These are phyloP conservation scores for Suillus brevipes DNA, from an alignment of 768 basidiomycete genomes.

Conservation along the genomic window DNA sequence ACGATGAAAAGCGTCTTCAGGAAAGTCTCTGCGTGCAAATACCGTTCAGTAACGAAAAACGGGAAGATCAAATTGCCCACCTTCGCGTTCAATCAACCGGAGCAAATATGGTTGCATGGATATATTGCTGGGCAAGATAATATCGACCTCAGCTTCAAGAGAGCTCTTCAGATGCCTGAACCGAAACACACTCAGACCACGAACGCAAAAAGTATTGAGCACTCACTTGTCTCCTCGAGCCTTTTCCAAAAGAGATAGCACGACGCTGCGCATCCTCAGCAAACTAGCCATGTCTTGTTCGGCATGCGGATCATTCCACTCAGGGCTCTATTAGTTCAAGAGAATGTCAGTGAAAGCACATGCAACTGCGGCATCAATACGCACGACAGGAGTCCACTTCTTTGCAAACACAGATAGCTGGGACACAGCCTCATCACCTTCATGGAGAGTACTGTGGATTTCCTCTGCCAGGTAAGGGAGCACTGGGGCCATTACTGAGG, in stretches of 20 bases:
- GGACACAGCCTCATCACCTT: slow-evolving; percentile 21
- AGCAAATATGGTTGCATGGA: slow-evolving; percentile 30
- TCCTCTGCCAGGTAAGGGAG: slow-evolving; percentile 92
- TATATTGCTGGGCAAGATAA: slow-evolving; percentile 50
- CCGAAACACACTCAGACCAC: slow-evolving; percentile 7
- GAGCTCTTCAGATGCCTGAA: slow-evolving; percentile 71
- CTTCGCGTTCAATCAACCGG: slow-evolving; percentile 47
- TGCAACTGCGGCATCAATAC: slow-evolving; percentile 23
- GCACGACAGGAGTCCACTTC: slow-evolving; percentile 69
- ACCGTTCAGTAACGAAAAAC: neutral
- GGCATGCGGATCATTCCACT: slow-evolving; percentile 63
- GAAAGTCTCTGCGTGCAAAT: slow-evolving; percentile 47
- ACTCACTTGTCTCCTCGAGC: slow-evolving; percentile 75
- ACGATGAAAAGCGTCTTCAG: slow-evolving; percentile 80
- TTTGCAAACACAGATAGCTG: slow-evolving; percentile 65
- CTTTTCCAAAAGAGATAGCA: slow-evolving; percentile 70
- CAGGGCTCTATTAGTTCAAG: slow-evolving; percentile 39
- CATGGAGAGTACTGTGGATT: slow-evolving; percentile 49
- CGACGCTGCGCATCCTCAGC: slow-evolving; percentile 57
- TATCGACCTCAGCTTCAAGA: slow-evolving; percentile 71
- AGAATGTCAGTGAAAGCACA: slow-evolving; percentile 4
- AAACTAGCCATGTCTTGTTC: slow-evolving; percentile 65
- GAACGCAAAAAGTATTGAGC: neutral
- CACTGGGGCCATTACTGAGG: slow-evolving; percentile 77
- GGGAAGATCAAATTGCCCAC: slow-evolving; percentile 15